Evolutionary conservation across 768 basidiomycete genomes (phyloP).

Genomic region (Amanita phalloides): DNA sequence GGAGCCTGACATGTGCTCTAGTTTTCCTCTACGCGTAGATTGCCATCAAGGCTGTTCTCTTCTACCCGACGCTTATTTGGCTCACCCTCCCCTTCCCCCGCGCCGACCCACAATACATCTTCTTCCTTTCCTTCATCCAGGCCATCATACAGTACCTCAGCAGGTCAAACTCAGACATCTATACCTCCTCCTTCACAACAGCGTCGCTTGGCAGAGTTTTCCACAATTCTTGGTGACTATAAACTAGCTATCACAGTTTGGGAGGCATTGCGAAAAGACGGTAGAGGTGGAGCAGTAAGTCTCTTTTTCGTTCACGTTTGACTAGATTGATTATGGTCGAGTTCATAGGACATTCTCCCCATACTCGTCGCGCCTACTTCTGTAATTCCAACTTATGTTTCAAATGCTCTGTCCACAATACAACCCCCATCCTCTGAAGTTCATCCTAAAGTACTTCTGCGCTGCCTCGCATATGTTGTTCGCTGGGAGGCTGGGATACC

Average conservation of each 20-base stretch:
- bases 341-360: slow-evolving; percentile 68
- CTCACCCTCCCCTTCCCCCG: slow-evolving; percentile 39
- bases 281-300: slow-evolving; percentile 77
- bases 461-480: slow-evolving; percentile 55
- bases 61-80: slow-evolving; percentile 82
- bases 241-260: slow-evolving; percentile 76
- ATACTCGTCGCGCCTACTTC: slow-evolving; percentile 60
- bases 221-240: slow-evolving; percentile 85
- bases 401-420: slow-evolving; percentile 44
- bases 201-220: slow-evolving; percentile 90
- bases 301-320: slow-evolving; percentile 14
- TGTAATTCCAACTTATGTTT: slow-evolving; percentile 46
- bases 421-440: slow-evolving; percentile 34
- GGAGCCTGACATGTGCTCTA: slow-evolving; percentile 13
- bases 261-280: slow-evolving; percentile 82
- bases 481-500: slow-evolving; percentile 70
- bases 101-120: slow-evolving; percentile 24
- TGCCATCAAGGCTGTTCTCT: slow-evolving; percentile 80
- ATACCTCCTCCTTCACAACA: slow-evolving; percentile 49
- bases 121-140: slow-evolving; percentile 31
- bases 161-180: slow-evolving; percentile 13
- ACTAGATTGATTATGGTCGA: neutral
- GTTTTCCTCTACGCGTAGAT: slow-evolving; percentile 64
- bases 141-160: slow-evolving; percentile 23
- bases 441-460: slow-evolving; percentile 55